Evolutionary conservation across 257 asterid genomes (phyloP).

Genomic region (Orobanche coerulescens): DNA sequence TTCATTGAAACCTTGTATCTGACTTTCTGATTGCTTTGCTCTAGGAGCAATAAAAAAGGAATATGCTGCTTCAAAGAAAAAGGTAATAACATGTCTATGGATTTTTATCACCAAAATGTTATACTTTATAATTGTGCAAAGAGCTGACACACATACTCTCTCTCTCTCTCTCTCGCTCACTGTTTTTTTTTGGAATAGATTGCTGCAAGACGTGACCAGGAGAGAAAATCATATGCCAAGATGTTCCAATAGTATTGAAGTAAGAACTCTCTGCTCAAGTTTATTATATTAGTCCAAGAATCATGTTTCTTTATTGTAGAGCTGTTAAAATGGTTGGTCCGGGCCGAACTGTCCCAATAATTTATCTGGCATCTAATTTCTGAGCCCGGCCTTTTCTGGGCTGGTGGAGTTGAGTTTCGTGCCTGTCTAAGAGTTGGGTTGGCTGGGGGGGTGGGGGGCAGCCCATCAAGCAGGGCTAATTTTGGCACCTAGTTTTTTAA

Average conservation of each 20-base stretch:
- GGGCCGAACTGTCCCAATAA: too few species aligned
- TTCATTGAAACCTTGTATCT: conserved; percentile 12
- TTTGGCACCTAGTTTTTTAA: too few species aligned
- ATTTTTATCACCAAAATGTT: not conserved
- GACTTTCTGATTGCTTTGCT: conserved; percentile 21
- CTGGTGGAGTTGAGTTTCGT: too few species aligned
- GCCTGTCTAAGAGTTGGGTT: too few species aligned
- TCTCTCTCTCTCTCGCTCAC: not conserved
- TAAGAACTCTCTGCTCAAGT: conserved; percentile 26
- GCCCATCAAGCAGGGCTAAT: too few species aligned
- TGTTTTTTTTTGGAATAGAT: conserved; percentile 33
- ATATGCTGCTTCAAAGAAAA: conserved; percentile 67
- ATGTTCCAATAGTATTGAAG: conserved; percentile 47
- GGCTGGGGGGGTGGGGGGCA: too few species aligned
- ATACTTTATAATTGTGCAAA: not conserved
- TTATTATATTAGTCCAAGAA: too few species aligned
- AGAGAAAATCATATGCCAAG: conserved; percentile 65
- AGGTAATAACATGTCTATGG: conserved; percentile 34
- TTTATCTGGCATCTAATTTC: too few species aligned
- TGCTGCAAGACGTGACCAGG: conserved; percentile 64
- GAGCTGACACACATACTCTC: conserved; percentile 2
- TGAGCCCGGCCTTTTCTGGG: too few species aligned
- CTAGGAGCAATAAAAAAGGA: conserved; percentile 77
- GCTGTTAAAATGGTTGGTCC: too few species aligned
- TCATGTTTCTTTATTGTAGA: too few species aligned